These are phyloP conservation scores for Amanita pseudoporphyria DNA, from an alignment of 768 basidiomycete species.

Conservation along the genomic window DNA sequence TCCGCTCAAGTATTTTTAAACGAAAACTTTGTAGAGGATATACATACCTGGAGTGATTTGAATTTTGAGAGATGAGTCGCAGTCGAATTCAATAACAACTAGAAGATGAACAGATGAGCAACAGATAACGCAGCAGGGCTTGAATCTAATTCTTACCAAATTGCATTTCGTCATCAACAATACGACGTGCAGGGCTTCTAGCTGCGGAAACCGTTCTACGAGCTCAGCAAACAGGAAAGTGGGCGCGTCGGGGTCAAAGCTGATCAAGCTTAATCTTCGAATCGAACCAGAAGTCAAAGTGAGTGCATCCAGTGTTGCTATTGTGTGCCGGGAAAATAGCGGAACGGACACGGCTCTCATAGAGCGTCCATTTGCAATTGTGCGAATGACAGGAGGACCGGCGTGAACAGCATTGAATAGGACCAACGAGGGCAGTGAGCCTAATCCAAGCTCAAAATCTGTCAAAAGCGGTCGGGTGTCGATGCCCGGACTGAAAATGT, in stretches of 20 bases:
- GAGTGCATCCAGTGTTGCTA: slow-evolving; percentile 35
- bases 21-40: neutral
- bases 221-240: slow-evolving; percentile 37
- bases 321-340: slow-evolving; percentile 31
- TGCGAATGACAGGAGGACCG: slow-evolving; percentile 32
- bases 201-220: slow-evolving; percentile 31
- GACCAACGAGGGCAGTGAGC: slow-evolving; percentile 36
- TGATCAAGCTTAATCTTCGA: slow-evolving; percentile 46
- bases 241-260: slow-evolving; percentile 40
- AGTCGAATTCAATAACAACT: slow-evolving; percentile 35
- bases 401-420: slow-evolving; percentile 47
- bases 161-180: slow-evolving; percentile 40
- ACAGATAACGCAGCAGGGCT: neutral
- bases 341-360: slow-evolving; percentile 43
- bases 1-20: too few relatives aligned
- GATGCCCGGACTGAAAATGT: slow-evolving; percentile 4
- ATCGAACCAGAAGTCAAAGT: slow-evolving; percentile 27
- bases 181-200: slow-evolving; percentile 57
- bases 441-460: slow-evolving; percentile 25
- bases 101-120: slow-evolving; percentile 5
- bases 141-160: slow-evolving; percentile 24
- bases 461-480: slow-evolving; percentile 4
- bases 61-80: slow-evolving; percentile 33
- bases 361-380: slow-evolving; percentile 37
- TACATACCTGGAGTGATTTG: slow-evolving; percentile 19